Evolutionary conservation across 768 basidiomycete genomes (phyloP), one percentile per base, ranked within the genome.

Genomic region (Suillus subaureus): DNA sequence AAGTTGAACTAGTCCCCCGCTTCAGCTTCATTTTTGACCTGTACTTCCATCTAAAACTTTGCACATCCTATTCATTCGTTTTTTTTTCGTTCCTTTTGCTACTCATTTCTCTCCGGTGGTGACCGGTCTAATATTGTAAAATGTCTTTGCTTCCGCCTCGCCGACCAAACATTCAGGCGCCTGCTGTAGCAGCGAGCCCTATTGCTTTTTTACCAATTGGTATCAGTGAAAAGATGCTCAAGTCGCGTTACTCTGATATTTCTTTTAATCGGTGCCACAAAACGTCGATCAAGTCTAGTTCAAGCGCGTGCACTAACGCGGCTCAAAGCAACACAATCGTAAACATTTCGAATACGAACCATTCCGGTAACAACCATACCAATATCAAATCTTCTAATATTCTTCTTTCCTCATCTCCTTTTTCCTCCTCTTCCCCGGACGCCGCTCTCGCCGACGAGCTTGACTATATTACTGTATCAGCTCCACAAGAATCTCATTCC

Each of bases 401-500:
- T 69, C 72, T 80, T 75, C 80, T 79, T 70, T 80, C 80, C 67
- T 83, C 85, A 69, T 79, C 87, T 80, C 85, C 85, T 73, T 85
- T 47, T 47, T 47, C 82, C 77, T 83, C 83, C 81, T 28, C 73
- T 74, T 61, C 74, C 47, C 21, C 76, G 64, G 69, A 66, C 16
- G 56, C 67, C 40, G 70, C 78, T 21, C 87, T 91, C 64, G 86
- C 86, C 33, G 88, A 91, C 79, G 89, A 90, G 73, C 84, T 89
- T 63, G 89, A 91, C 81, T 92, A 90, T 78, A 89, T 91, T 72
- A 87, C 85, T 69, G 77, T 88, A 67, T 69, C 70, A 42, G 69
- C 74, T 39, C 76, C 73, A 64, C 70, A 64, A 56, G 13, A 61
- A 23, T 63, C 67, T 40, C 75, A 79, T 66, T 68, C 73, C 23